Base-by-base conservation (phyloP, 2,329 filamentous ascomycete genomes). In the Venturiaceae sp. region DNA sequence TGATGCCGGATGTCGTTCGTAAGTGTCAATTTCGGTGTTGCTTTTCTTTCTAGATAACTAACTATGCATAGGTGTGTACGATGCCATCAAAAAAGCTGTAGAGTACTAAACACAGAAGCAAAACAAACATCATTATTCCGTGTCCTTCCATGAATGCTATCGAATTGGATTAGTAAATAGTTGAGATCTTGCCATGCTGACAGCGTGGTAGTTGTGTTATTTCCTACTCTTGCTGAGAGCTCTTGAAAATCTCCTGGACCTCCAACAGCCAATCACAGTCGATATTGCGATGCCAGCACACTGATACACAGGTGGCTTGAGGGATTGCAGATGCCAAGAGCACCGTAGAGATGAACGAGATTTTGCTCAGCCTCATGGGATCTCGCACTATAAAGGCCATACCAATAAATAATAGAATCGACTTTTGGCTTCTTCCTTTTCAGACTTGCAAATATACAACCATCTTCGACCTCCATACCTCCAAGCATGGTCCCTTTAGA, bases 1-100 rank as follows among this genome's bases (percentile, higher is more conserved):
- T 91, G 68, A 77, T 95, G 58, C 92, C 92, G 0, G 92, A 96
- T 73, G 86, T 95, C 66, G 83, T 88, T 14, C 85, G 91, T 95
- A 76, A 84, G 90, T 87, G 5, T n/a, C 19, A 37, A 13, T 11
- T 11, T 3, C 30, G 13, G 3, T 6, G 13, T 21, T 39, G 46
- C n/a, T 54, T 5, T 19, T 33, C n/a, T 23, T 28, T 11, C 9
- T 19, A 33, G 23, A 16, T 13, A 26, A 16, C 14, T 50, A 30
- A 50, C 14, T 21, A 2, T 8, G 19, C 2, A 28, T 16, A 74
- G 72, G 72, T 55, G 71, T 78, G n/a, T 79, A 79, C 62, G 76
- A 79, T 66, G 68, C 75, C 1, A 78, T 79, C 60, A 77, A 72
- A 61, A 73, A 69, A 50, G 71, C 72, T 0, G 63, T 79, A 65